Evolutionary conservation across 2,329 filamentous ascomycete species (phyloP).

Genomic region (Celoporthe dispersa): DNA sequence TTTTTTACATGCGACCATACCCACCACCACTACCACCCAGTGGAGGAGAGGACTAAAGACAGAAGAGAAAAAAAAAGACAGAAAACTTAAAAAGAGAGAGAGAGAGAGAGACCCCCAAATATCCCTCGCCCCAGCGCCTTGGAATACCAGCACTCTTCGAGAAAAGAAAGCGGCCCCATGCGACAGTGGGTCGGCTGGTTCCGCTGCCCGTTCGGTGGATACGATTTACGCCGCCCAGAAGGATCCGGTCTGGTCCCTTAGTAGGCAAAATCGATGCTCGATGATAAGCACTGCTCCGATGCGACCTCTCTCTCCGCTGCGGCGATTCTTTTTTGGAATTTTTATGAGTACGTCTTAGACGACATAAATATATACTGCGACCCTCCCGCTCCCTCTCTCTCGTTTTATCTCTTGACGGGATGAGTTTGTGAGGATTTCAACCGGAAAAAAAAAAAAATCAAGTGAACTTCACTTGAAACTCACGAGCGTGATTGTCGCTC

Average conservation of each 20-base stretch:
- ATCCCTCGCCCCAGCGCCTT: background rate
- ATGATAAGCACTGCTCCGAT: background rate
- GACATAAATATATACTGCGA: background rate
- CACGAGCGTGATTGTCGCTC: background rate
- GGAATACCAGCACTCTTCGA: background rate
- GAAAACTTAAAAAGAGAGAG: background rate
- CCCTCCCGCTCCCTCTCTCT: too few relatives aligned
- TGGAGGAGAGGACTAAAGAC: background rate
- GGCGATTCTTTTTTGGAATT: background rate
- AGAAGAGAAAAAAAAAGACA: background rate
- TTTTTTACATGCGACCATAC: background rate
- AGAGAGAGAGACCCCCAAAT: background rate
- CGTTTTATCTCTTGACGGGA: background rate
- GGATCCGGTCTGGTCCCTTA: background rate
- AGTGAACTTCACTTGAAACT: background rate
- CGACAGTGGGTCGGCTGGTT: constrained; percentile 6
- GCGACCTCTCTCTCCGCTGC: background rate
- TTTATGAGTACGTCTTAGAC: background rate
- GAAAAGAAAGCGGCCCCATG: background rate
- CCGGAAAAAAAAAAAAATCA: background rate
- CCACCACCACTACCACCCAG: background rate
- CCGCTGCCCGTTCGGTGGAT: constrained; percentile 7
- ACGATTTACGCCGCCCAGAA: background rate
- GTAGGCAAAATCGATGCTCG: background rate
- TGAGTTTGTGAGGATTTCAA: background rate